Evolutionary conservation across 73 alveolate species (phyloP).

Genomic region (Paramecium biaurelia): DNA sequence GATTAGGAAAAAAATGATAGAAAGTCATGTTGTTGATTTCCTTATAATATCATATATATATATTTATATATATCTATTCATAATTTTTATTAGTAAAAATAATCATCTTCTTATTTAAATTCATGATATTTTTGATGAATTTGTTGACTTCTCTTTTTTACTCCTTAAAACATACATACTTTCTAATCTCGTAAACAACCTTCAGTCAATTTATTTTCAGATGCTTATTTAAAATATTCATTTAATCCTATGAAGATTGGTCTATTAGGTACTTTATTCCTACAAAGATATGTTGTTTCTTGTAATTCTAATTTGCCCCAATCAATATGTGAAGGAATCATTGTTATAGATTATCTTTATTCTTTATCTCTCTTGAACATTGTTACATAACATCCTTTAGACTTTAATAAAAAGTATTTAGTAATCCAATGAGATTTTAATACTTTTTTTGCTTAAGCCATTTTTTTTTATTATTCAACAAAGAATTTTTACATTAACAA

Average conservation of each 20-base stretch:
- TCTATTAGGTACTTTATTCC: background rate
- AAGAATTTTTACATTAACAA: background rate
- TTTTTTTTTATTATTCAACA: background rate
- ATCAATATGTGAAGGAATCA: background rate
- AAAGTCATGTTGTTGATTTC: conserved; percentile 23
- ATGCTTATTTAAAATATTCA: background rate
- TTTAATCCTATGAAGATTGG: background rate
- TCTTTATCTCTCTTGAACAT: background rate
- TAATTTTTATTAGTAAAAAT: background rate
- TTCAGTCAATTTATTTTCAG: background rate
- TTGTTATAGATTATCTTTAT: background rate
- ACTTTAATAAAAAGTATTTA: background rate
- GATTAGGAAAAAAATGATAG: conserved; percentile 3
- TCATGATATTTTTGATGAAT: background rate
- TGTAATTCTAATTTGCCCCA: background rate
- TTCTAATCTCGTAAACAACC: background rate
- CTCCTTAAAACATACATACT: background rate
- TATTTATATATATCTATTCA: background rate
- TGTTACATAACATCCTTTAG: background rate
- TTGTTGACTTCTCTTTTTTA: background rate
- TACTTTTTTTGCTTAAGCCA: background rate
- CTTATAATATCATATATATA: background rate
- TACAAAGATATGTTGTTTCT: background rate
- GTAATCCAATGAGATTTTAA: background rate
- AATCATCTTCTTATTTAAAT: background rate